Percentiles rank a stretch among this genome's conserved stretches.
These are phyloP conservation scores for Phytophthora fragariaefolia DNA, from an alignment of 352 stramenopile genomes.

Conservation along the genomic window DNA sequence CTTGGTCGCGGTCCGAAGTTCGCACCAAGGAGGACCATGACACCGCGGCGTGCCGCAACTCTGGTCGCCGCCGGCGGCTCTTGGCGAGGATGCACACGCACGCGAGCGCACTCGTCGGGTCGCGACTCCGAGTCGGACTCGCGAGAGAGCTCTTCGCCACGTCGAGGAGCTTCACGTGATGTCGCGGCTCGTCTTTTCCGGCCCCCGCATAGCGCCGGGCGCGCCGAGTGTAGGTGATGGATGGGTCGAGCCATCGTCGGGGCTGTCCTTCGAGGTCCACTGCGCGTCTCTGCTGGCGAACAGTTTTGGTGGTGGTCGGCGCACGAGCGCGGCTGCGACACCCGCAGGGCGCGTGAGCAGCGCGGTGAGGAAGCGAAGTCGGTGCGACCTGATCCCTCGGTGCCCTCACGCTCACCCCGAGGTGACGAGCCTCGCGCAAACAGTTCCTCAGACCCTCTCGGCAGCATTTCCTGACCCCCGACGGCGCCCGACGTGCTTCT, in stretches of 20 bases:
- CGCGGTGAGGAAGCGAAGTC: constrained; percentile 19
- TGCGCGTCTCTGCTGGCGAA: constrained; percentile 9
- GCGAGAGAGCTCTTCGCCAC: constrained; percentile 30
- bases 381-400: constrained; percentile 5
- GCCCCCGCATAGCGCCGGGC: no score
- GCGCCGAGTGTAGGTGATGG: not conserved
- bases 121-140: not conserved
- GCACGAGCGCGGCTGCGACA: constrained; percentile 12
- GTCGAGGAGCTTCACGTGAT: constrained; percentile 22
- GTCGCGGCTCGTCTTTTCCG: constrained; percentile 21
- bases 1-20: constrained; percentile 18
- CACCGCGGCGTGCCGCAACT: constrained; percentile 9
- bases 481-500: not conserved
- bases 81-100: constrained; percentile 4
- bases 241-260: not conserved
- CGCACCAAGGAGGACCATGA: constrained; percentile 5
- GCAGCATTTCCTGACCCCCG: not conserved
- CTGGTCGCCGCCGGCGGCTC: constrained; percentile 18
- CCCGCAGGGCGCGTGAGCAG: constrained; percentile 16
- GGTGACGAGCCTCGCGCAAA: constrained; percentile 15
- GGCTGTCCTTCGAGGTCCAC: not conserved
- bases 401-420: not conserved
- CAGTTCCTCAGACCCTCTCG: not conserved
- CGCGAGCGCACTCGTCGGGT: constrained; percentile 25
- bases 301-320: constrained; percentile 17